These are phyloP conservation scores for Brassica nigra DNA, from an alignment of 345 rosid species.

Conservation along the genomic window DNA sequence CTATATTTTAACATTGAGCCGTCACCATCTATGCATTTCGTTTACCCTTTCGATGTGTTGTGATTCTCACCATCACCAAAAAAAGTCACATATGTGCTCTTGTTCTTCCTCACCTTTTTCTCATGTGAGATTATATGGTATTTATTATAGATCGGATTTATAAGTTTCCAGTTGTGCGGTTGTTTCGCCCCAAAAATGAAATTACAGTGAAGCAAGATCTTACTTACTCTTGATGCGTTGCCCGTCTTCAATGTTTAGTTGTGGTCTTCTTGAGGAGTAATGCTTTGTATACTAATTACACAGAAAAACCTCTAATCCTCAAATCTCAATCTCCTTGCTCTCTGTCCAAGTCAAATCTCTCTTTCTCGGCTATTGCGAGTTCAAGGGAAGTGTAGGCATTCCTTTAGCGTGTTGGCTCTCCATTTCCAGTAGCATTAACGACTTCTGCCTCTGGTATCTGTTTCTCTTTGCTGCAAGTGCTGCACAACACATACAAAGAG, in stretches of 20 bases:
- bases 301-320: slow-evolving; percentile 33
- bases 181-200: slow-evolving; percentile 7
- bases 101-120: too few relatives aligned
- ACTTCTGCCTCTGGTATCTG: slow-evolving; percentile 88
- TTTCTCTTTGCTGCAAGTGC: slow-evolving; percentile 92
- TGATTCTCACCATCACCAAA: too few relatives aligned
- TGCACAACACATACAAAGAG: slow-evolving; percentile 40
- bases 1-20: too few relatives aligned
- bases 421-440: slow-evolving; percentile 90
- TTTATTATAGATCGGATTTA: too few relatives aligned
- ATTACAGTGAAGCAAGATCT: slow-evolving; percentile 15
- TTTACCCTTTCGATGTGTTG: too few relatives aligned
- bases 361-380: slow-evolving; percentile 50
- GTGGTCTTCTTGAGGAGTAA: slow-evolving; percentile 35
- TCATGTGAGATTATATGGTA: too few relatives aligned
- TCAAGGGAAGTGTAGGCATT: slow-evolving; percentile 69
- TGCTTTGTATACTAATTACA: slow-evolving; percentile 43
- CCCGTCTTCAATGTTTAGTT: slow-evolving; percentile 9
- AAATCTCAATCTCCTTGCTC: slow-evolving; percentile 13
- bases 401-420: slow-evolving; percentile 96
- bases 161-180: too few relatives aligned
- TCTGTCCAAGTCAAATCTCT: slow-evolving; percentile 32
- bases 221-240: slow-evolving; percentile 13
- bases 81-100: too few relatives aligned
- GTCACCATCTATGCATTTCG: too few relatives aligned